Percentiles rank a stretch among this genome's conserved stretches.
Evolutionary conservation across 2,329 filamentous ascomycete species (phyloP).

Genomic region (Xylaria digitata): DNA sequence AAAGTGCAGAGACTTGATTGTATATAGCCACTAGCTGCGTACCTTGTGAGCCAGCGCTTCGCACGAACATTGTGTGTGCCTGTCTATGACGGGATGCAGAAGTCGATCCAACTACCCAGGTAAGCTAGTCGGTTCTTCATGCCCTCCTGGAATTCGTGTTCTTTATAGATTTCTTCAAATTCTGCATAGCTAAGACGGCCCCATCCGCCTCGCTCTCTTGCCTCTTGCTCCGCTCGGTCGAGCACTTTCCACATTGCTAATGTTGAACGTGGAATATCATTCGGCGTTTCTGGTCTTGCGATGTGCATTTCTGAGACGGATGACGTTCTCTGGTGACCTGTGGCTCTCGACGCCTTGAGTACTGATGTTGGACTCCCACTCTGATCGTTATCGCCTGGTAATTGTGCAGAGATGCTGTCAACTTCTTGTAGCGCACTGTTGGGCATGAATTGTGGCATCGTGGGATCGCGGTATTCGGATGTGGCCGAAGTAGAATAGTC

Average conservation of each 20-base stretch:
- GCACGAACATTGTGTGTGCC: background rate
- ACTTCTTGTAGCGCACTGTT: conserved; percentile 53
- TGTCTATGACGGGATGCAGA: conserved; percentile 71
- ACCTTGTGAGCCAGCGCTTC: background rate
- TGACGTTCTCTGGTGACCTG: background rate
- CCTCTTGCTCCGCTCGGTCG: conserved; percentile 74
- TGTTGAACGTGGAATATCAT: conserved; percentile 49
- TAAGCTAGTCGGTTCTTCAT: conserved; percentile 77
- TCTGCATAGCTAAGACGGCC: conserved; percentile 82
- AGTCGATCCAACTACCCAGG: conserved; percentile 91
- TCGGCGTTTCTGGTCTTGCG: conserved; percentile 43
- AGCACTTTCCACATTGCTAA: conserved; percentile 66
- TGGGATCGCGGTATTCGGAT: conserved; percentile 64
- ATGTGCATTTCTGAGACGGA: conserved; percentile 27
- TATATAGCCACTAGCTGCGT: background rate
- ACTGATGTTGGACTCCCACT: background rate
- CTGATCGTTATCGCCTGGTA: background rate
- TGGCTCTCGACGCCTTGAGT: background rate
- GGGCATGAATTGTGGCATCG: conserved; percentile 76
- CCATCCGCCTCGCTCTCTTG: conserved; percentile 78
- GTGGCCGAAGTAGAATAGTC: conserved; percentile 28
- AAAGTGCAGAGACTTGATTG: background rate
- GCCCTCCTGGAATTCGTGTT: conserved; percentile 68
- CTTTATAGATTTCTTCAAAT: conserved; percentile 76
- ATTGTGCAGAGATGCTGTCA: conserved; percentile 1